Base-by-base conservation (phyloP, 2,329 filamentous ascomycete species). In the Curvularia sp. region DNA sequence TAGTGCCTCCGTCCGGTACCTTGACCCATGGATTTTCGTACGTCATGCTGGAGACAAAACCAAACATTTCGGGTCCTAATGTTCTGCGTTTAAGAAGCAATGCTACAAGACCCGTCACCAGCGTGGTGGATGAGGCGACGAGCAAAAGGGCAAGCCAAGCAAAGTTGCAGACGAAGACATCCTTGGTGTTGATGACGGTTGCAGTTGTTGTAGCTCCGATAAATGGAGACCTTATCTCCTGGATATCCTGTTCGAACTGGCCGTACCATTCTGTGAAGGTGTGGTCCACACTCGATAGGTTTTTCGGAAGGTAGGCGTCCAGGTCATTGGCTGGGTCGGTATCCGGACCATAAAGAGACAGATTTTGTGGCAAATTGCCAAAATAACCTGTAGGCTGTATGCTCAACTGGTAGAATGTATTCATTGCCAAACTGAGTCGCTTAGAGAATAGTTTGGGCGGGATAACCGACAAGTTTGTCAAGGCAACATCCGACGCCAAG, bases 1-100 rank as follows among this genome's bases (percentile, higher is more conserved):
- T 71, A 5, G 48, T 73, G 3, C 75, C 75, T 4, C 73, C 73
- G 3, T 59, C 7, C 0, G 72, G 71, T 1, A 77, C 54, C 2
- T 55, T 68, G 24, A 77, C 24, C 39, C 64, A 72, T 1, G 66
- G 71, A 39, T 77, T 76, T 28, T 77, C 71, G 33, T 77, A 78
- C 0, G 75, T 77, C 71, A 77, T 74, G 50, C 74, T 76, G 1
- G 75, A 49, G 0, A 78, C 75, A 28, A 69, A 77, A 1, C 75
- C 73, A 28, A 77, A 74, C 50, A 77, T 55, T 30, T 77, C 75
- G 0, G 75, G 75, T 0, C 71, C 73, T 2, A 74, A 60, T 0
- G 70, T 75, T 8, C 49, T 60, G 3, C 58, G 46, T 20, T 77
- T 76, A 0, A 77, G 58, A 0, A 74, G 13, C 1, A 75, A 22